Evolutionary conservation across 177 flowering plant species (phyloP).

Genomic region (Vitis hybrid): DNA sequence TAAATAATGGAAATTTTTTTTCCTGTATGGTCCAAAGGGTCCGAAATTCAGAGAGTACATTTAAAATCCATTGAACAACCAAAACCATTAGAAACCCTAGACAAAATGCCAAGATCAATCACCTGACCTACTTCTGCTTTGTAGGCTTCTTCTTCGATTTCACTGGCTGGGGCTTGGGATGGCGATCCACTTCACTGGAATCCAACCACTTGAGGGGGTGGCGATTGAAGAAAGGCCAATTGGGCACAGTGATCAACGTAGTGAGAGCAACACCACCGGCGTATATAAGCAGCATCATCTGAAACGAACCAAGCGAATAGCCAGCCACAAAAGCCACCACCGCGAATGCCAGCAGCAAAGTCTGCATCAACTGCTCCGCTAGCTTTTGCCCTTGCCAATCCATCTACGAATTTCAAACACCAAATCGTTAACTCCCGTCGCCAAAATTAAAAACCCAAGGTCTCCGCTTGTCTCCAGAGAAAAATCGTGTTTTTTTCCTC

Average conservation of each 20-base stretch:
- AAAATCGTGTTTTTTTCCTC: too few relatives aligned
- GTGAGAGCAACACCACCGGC: constrained; percentile 79
- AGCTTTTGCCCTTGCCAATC: constrained; percentile 99
- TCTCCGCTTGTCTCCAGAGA: neutral
- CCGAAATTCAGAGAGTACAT: neutral
- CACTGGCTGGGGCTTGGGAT: constrained; percentile 63
- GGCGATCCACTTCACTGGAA: constrained; percentile 62
- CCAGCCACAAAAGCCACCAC: constrained; percentile 57
- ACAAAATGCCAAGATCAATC: constrained; percentile 4
- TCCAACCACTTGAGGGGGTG: constrained; percentile 88
- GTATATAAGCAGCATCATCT: constrained; percentile 61
- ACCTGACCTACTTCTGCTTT: constrained; percentile 56
- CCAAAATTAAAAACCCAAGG: neutral
- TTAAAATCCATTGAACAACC: neutral
- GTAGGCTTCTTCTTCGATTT: constrained; percentile 56
- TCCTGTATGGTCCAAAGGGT: too few relatives aligned
- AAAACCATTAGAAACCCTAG: neutral
- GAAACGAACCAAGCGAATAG: constrained; percentile 63
- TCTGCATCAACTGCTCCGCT: constrained; percentile 89
- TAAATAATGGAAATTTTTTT: neutral
- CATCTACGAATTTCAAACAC: constrained; percentile 43
- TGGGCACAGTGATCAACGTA: constrained; percentile 67
- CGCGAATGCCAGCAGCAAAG: constrained; percentile 62
- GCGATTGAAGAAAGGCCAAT: constrained; percentile 91
- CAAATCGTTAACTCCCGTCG: neutral